Evolutionary conservation across 1,284 basidiomycete species (phyloP).

Genomic region (Tilletia indica): DNA sequence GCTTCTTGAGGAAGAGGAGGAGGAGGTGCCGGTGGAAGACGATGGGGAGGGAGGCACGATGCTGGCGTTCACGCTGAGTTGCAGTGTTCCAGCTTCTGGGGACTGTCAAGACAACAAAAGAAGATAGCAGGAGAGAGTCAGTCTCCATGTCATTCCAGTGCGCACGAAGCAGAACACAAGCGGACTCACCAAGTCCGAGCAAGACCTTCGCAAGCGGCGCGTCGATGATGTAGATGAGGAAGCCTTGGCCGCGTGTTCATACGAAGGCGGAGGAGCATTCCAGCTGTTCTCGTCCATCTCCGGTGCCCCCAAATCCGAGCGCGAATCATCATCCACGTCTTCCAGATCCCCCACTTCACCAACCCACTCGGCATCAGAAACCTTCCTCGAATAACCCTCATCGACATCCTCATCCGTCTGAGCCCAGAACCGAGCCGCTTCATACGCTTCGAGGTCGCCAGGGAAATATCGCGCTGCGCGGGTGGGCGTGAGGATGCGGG

Average conservation of each 20-base stretch:
- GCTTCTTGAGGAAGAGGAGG: background rate
- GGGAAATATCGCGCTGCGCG: background rate
- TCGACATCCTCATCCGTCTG: background rate
- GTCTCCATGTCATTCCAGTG: background rate
- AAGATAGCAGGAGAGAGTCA: background rate
- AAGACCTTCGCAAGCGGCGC: background rate
- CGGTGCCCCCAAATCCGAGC: conserved; percentile 13
- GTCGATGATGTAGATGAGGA: no score
- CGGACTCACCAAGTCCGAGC: background rate
- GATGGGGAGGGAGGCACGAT: background rate
- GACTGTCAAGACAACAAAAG: background rate
- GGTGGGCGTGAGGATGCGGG: background rate
- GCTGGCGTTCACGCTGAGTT: background rate
- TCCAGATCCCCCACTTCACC: background rate
- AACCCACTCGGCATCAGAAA: background rate
- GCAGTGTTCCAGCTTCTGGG: background rate
- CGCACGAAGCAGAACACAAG: background rate
- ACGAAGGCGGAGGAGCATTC: background rate
- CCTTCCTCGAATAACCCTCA: background rate
- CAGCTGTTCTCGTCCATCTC: conserved; percentile 2
- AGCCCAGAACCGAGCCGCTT: background rate
- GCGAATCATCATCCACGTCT: background rate
- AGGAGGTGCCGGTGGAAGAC: background rate
- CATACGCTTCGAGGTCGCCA: background rate
- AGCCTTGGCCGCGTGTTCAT: no score